Base-by-base conservation (phyloP, 768 basidiomycete genomes). In the Gymnopilus junonius region DNA sequence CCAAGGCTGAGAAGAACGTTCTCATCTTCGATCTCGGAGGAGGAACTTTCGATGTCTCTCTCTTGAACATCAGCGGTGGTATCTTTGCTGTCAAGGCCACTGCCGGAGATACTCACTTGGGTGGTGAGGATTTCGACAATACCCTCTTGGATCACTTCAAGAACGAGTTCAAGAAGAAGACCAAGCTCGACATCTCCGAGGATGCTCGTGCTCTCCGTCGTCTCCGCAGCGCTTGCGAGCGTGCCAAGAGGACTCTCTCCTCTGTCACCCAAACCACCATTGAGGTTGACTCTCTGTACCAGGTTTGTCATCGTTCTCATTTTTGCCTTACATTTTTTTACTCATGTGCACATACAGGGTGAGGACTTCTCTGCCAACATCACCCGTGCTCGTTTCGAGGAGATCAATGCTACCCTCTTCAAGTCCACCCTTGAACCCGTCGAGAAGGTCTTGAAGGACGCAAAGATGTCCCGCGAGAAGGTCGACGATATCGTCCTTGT, bases 401-500 rank as follows among this genome's bases (percentile, higher is more conserved):
- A 93, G 74, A 80, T 96, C 62, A 93, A 93, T 82, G 87, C 91
- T 71, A 92, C 94, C 70, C 84, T 97, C 68, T 96, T 96, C 89
- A 87, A 91, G 53, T 85, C 87, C 70, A 94, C 92, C 15, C 80
- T 95, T 67, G 92, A 95, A 71, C 90, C 95, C 59, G 96, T 98
- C 69, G 95, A 97, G 84, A 95, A 95, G 81, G 96, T 97, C 59
- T 84, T 99, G 73, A 98, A 97, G 85, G 97, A 99, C 81, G 88
- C 97, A 65, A 99, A 98, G 87, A 97, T 99, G 82, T 80, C 94
- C 67, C 92, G 93, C 67, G 94, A 94, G 76, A 94, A 94, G 82
- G 95, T 99, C 68, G 94, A 99, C 75, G 97, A 99, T 73, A 98
- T 99, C 68, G 97, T 99, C 76, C 94, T 99, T 62, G 97, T 99